Conservation (phyloP, 148 eudicot species). For the Spergularia bocconei region DNA sequence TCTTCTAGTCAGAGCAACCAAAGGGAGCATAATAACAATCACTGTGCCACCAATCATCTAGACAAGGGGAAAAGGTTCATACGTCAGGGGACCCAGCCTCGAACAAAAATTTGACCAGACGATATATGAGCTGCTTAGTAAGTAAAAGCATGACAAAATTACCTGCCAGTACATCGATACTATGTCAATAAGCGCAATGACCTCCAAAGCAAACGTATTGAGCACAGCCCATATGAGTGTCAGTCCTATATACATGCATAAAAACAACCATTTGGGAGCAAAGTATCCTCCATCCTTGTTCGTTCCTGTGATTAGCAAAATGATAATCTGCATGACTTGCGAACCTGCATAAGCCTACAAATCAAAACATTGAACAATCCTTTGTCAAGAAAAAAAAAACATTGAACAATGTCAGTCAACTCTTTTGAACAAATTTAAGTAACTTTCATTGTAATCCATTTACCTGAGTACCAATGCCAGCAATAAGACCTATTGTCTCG, state of each 20-base stretch:
- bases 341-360: conserved; percentile 64
- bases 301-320: conserved; percentile 55
- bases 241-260: conserved; percentile 53
- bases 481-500: conserved; percentile 61
- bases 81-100: not conserved
- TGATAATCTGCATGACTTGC: conserved; percentile 56
- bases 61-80: not conserved
- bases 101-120: not conserved
- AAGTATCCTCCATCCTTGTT: conserved; percentile 64
- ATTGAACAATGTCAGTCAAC: conserved; percentile 4
- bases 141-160: not conserved
- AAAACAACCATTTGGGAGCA: conserved; percentile 58
- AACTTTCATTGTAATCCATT: not conserved
- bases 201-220: conserved; percentile 62
- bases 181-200: conserved; percentile 52
- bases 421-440: not conserved
- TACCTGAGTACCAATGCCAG: conserved; percentile 68
- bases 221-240: conserved; percentile 64
- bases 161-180: conserved; percentile 73
- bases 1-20: conserved; percentile 50
- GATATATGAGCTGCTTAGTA: not conserved
- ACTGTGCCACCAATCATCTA: conserved; percentile 58
- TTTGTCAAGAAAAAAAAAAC: too few relatives aligned
- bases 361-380: not conserved
- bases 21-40: conserved; percentile 58